phyloP scores from a whole-genome alignment of 805 yeast genomes.

The Sungouiella thailandica region DNA sequence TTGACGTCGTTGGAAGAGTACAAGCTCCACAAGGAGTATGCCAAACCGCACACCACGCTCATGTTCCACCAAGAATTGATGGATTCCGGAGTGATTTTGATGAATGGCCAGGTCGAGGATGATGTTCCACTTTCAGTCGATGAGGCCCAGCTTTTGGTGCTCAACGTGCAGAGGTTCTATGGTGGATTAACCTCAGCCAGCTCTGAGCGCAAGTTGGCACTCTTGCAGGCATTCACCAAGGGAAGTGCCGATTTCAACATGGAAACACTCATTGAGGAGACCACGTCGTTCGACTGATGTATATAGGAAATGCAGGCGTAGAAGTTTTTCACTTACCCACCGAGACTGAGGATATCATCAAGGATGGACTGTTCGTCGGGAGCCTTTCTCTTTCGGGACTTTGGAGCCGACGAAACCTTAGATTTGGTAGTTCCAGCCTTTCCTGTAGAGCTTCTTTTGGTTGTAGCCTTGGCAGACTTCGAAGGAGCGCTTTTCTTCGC shows the following conservation, averaged over 20 bases:
- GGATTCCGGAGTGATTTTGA: slow-evolving; percentile 55
- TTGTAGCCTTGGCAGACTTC: too few species aligned
- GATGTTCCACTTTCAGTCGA: slow-evolving; percentile 62
- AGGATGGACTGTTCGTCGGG: background rate
- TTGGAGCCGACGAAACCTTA: background rate
- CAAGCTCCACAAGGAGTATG: slow-evolving; percentile 84
- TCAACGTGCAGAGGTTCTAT: slow-evolving; percentile 78
- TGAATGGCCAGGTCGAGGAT: slow-evolving; percentile 81
- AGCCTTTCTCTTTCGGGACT: background rate
- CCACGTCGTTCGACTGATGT: slow-evolving; percentile 60
- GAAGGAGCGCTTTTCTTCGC: too few species aligned
- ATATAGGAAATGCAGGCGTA: slow-evolving; percentile 1
- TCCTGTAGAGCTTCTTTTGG: background rate
- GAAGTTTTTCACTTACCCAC: slow-evolving; percentile 1
- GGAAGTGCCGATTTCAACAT: slow-evolving; percentile 66
- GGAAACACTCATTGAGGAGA: slow-evolving; percentile 63
- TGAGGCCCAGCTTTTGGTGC: slow-evolving; percentile 73
- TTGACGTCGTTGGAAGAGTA: slow-evolving; percentile 89
- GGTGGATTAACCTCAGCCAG: slow-evolving; percentile 53
- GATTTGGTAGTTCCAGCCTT: background rate
- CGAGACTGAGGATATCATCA: slow-evolving; percentile 13
- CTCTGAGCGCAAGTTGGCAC: slow-evolving; percentile 44
- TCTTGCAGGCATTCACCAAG: slow-evolving; percentile 62
- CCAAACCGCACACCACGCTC: slow-evolving; percentile 91
- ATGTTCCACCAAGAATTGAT: slow-evolving; percentile 78